Evolutionary conservation across 1,139 yeast genomes (phyloP), one percentile per base, ranked within the genome.

Genomic region (Candida frijolesensis): DNA sequence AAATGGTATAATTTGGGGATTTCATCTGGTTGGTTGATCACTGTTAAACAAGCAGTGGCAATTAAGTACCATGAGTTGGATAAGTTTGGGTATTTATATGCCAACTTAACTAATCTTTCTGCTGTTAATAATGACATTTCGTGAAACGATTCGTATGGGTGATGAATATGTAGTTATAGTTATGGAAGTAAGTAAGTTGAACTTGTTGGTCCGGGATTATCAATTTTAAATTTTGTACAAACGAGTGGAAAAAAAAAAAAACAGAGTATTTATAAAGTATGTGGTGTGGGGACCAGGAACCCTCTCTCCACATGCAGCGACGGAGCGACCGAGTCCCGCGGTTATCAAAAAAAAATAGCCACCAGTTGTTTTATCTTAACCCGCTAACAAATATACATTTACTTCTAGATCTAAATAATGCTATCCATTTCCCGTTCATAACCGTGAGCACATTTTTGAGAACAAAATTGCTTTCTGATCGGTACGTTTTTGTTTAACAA

Each of bases 31-130:
- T 79, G 82, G 62, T 91, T 91, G 61, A 94, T 84, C 10, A 86
- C 94, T 2, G 94, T 83, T 52, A 91, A 78, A 19, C 96, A 82
- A 0, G 95, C 89, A 14, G 96, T 89, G 0, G 96, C 94, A 16
- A 90, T 72, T 25, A 60, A 50, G 44, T 84, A 89, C 97, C 97
- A 91, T 29, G 81, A 65, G 56, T 64, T 68, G 58, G 72, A 74
- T 42, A 76, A 68, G 14, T 59, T 67, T 53, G 68, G 80, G 60
- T 64, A 87, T 65, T 63, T 76, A 69, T 54, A 89, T 70, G 73
- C 85, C 37, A 90, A 68, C 51, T 75, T 75, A 0, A 79, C 78
- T 19, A 89, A 74, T 53, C 94, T 72, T 54, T 84, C 85, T 0
- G 92, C 77, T 3, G 86, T 87, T 10, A 87, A 64, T 2, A 78